phyloP scores from a whole-genome alignment of 2,329 filamentous ascomycete genomes.

The Aspergillus ochraceoroseus region DNA sequence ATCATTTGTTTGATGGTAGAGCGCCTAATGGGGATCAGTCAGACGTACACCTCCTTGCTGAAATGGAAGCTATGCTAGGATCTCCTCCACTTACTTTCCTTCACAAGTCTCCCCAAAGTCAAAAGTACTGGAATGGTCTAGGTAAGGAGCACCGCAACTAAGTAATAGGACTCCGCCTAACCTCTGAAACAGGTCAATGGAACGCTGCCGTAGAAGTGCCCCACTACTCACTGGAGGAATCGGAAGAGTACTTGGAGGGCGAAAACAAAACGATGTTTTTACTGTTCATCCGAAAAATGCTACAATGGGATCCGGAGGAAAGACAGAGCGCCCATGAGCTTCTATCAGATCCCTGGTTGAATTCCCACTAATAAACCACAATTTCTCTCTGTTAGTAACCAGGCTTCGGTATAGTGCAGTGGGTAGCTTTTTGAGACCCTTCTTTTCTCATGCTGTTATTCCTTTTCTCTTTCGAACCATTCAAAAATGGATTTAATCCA shows the following conservation, averaged over 20 bases:
- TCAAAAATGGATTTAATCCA: too few species aligned
- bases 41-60: slow-evolving; percentile 16
- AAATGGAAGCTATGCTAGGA: slow-evolving; percentile 19
- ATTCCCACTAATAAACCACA: too few species aligned
- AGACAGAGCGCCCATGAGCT: slow-evolving; percentile 22
- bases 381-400: too few species aligned
- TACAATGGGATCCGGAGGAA: slow-evolving; percentile 25
- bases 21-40: slow-evolving; percentile 10
- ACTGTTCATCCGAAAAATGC: slow-evolving; percentile 28
- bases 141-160: slow-evolving; percentile 11
- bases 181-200: too few species aligned
- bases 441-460: too few species aligned
- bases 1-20: slow-evolving; percentile 17
- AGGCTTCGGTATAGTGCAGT: too few species aligned
- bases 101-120: slow-evolving; percentile 4
- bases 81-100: slow-evolving; percentile 10
- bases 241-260: slow-evolving; percentile 25
- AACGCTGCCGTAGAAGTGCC: too few species aligned
- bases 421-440: too few species aligned
- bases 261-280: slow-evolving; percentile 26
- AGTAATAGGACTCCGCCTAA: too few species aligned
- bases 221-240: slow-evolving; percentile 25
- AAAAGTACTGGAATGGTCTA: slow-evolving; percentile 14
- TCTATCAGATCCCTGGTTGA: slow-evolving; percentile 29
- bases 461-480: too few species aligned